Evolutionary conservation across 345 rosid species (phyloP).

Genomic region (Brassica carinata): DNA sequence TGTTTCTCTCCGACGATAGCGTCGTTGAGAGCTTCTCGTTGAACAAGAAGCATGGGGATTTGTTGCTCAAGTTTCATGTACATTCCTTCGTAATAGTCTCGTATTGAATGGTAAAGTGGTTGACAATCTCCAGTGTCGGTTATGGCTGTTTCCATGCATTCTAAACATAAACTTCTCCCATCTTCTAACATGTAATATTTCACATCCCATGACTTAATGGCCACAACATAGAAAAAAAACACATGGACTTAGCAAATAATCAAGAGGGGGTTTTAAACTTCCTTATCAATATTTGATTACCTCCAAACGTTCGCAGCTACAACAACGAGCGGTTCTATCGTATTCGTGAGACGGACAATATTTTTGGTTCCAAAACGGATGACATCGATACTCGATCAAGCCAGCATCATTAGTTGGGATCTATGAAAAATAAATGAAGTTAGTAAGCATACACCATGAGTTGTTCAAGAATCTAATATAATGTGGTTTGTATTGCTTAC

Average conservation of each 20-base stretch:
- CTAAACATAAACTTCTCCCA: slow-evolving; percentile 80
- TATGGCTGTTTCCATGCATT: slow-evolving; percentile 94
- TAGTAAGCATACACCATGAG: neutral
- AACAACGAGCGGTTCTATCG: slow-evolving; percentile 84
- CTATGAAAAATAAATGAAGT: slow-evolving; percentile 38
- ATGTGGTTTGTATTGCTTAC: slow-evolving; percentile 51
- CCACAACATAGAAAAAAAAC: neutral
- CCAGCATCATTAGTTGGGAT: slow-evolving; percentile 86
- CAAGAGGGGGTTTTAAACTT: neutral
- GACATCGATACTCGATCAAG: slow-evolving; percentile 90
- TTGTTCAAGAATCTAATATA: neutral
- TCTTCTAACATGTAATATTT: slow-evolving; percentile 70
- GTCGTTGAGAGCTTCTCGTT: slow-evolving; percentile 92
- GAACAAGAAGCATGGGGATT: slow-evolving; percentile 96
- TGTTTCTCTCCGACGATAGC: slow-evolving; percentile 88
- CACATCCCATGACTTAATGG: slow-evolving; percentile 59
- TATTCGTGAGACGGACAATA: slow-evolving; percentile 90
- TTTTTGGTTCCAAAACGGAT: slow-evolving; percentile 97
- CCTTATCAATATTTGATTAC: slow-evolving; percentile 38
- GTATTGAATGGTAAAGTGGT: slow-evolving; percentile 83
- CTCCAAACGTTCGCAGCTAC: slow-evolving; percentile 96
- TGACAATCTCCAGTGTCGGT: slow-evolving; percentile 97
- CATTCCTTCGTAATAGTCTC: slow-evolving; percentile 97
- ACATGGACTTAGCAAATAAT: neutral
- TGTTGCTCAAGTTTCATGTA: slow-evolving; percentile 85